Base-by-base conservation (phyloP, 192 early-diverging fungal species). In the Podila verticillata region DNA sequence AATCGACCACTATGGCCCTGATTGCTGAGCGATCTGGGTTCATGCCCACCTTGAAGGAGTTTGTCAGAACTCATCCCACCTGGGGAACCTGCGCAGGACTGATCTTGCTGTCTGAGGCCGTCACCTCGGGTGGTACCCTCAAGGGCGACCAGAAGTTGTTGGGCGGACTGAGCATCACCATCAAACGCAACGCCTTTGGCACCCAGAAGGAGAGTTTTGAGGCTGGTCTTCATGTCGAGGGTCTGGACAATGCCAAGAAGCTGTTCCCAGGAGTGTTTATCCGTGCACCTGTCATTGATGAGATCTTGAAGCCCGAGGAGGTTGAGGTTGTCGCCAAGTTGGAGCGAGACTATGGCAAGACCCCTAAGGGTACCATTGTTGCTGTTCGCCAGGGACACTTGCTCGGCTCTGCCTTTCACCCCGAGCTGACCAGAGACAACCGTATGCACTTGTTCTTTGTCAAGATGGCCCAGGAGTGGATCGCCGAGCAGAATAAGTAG, bases 21-120 rank as follows among this genome's bases (percentile, higher is more conserved):
- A 89, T 97, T 54, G 96, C 96, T 15, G 96, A 97, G 72, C 90
- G 95, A 48, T 90, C 89, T 32, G 94, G 93, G 2, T 81, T 97
- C 65, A 75, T 94, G 66, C 92, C 97, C 19, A 87, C 89, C 24
- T 86, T 99, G 61, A 86, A 90, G 60, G 84, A 87, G 32, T 99
- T 93, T 89, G 93, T 95, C 29, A 88, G 87, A 59, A 78, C 73
- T 34, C 89, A 92, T 85, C 89, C 96, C 61, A 93, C 94, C 70
- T 89, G 96, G 95, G 97, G 97, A 22, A 98, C 96, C 32, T 99
- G 97, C 75, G 97, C 97, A 20, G 97, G 97, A 35, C 86, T 99
- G 88, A 98, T 99, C 59, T 86, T 99, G 65, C 88, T 99, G 48
- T 90, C 95, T 9, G 89, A 95, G 62, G 82, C 85, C 32, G 92